Base-by-base conservation (phyloP, 1,139 yeast genomes). In the Magnusiomyces tetraspermus region DNA sequence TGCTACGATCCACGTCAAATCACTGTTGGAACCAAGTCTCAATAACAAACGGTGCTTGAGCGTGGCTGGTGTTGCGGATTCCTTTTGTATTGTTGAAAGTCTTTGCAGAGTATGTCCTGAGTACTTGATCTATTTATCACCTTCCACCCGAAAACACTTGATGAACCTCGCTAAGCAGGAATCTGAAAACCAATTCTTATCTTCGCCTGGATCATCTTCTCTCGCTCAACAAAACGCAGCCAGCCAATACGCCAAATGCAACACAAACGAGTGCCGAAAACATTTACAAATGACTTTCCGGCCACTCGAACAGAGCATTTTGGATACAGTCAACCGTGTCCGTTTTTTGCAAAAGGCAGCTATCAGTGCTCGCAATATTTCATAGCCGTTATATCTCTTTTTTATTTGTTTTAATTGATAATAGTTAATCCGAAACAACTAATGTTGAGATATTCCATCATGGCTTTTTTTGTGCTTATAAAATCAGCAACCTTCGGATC, bases 1-100 rank as follows among this genome's bases (percentile, higher is more conserved):
- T 15, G 52, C 54, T 1, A 23, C 31, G 1, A 38, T 48, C 15
- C 56, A 53, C 23, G 28, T 53, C 15, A 38, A 8, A 3, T 63
- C 65, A 8, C 48, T 61, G 47, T 51, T 53, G 49, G 43, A 49
- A 24, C 52, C 51, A 19, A 57, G 54, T 17, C 62, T 69, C 11
- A 62, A 65, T 21, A 70, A 70, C 38, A 67, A 72, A 60, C 68
- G 80, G 50, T 66, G 71, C 45, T 68, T 73, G 48, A 62, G 73
- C 58, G 61, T 67, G 24, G 62, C 62, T 2, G 71, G 67, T 0
- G 57, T 61, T 24, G 72, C 64, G 59, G 55, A 59, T n/a, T 51
- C 57, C 49, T 70, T 70, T 53, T 52, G 49, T 15, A 49, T 73
- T 21, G 58, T 71, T 19, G 68, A 71, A 53, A 59, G 67, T 37